Conservation (phyloP, 2,329 filamentous ascomycete species). For the Fusarium solani-melongenae region DNA sequence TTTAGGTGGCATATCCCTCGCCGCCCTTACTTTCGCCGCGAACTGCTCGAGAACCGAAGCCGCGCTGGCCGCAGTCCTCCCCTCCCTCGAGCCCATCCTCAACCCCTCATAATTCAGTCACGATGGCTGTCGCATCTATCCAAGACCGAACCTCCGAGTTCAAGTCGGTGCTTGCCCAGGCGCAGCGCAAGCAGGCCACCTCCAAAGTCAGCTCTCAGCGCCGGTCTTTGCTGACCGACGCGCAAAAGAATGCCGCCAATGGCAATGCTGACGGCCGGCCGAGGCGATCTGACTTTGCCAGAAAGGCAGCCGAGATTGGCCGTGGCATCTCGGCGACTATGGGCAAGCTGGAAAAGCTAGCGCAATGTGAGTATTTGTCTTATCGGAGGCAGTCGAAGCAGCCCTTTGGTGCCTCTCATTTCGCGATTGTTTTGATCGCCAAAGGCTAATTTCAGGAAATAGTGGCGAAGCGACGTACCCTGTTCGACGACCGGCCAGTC, state of each 20-base stretch:
- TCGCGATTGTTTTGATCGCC: neutral
- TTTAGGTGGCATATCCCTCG: conserved; percentile 12
- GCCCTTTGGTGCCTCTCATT: neutral
- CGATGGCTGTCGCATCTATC: conserved; percentile 79
- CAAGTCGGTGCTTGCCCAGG: conserved; percentile 87
- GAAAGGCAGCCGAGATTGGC: conserved; percentile 90
- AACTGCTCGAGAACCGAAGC: conserved; percentile 37
- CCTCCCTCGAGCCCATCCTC: conserved; percentile 27
- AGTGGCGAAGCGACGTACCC: conserved; percentile 95
- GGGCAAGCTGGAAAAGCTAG: conserved; percentile 93
- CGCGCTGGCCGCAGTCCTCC: conserved; percentile 51
- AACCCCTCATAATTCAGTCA: conserved; percentile 36
- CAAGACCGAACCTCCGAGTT: conserved; percentile 98
- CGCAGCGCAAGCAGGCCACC: conserved; percentile 81
- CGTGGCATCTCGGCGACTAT: conserved; percentile 92
- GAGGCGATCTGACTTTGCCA: conserved; percentile 90
- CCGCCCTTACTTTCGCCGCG: neutral
- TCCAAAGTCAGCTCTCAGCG: conserved; percentile 83
- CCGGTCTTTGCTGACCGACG: conserved; percentile 80
- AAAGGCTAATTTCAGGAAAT: conserved; percentile 17
- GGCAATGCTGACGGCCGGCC: conserved; percentile 58
- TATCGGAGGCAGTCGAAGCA: neutral
- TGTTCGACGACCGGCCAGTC: conserved; percentile 96
- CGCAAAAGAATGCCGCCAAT: conserved; percentile 74
- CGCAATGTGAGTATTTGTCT: conserved; percentile 71